These are phyloP conservation scores for Anthostomella pinea DNA, from an alignment of 2,329 filamentous ascomycete species.

Conservation along the genomic window DNA sequence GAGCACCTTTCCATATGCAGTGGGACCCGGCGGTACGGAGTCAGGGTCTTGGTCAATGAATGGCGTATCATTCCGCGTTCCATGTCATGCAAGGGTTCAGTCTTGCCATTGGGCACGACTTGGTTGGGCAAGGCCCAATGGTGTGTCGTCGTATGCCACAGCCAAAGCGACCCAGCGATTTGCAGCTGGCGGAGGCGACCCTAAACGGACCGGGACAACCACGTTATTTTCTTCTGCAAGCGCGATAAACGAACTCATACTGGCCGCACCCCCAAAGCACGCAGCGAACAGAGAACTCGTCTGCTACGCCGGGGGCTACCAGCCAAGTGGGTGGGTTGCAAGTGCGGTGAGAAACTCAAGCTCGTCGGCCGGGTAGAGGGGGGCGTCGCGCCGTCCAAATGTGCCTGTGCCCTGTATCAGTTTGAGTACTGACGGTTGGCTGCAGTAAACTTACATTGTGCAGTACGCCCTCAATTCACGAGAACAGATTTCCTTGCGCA, in stretches of 20 bases:
- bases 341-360: slow-evolving; percentile 19
- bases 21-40: background rate
- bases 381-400: slow-evolving; percentile 28
- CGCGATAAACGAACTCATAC: slow-evolving; percentile 11
- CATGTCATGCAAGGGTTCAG: no score
- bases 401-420: slow-evolving; percentile 23
- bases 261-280: slow-evolving; percentile 13
- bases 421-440: slow-evolving; percentile 7
- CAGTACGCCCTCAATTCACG: slow-evolving; percentile 71
- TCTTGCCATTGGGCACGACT: background rate
- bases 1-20: background rate
- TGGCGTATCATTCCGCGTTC: no score
- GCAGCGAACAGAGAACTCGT: slow-evolving; percentile 5
- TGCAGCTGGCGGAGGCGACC: no score
- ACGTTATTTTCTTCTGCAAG: no score
- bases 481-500: slow-evolving; percentile 66
- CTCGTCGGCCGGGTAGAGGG: slow-evolving; percentile 22
- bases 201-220: no score
- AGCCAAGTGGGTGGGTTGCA: slow-evolving; percentile 14
- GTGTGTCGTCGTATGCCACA: no score
- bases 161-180: no score
- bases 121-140: no score
- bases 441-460: slow-evolving; percentile 61
- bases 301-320: slow-evolving; percentile 18
- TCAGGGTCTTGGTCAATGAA: background rate